Percentiles rank a stretch among this genome's conserved stretches.
Evolutionary conservation across 2,329 filamentous ascomycete genomes (phyloP).

Genomic region (Fusarium torulosum): DNA sequence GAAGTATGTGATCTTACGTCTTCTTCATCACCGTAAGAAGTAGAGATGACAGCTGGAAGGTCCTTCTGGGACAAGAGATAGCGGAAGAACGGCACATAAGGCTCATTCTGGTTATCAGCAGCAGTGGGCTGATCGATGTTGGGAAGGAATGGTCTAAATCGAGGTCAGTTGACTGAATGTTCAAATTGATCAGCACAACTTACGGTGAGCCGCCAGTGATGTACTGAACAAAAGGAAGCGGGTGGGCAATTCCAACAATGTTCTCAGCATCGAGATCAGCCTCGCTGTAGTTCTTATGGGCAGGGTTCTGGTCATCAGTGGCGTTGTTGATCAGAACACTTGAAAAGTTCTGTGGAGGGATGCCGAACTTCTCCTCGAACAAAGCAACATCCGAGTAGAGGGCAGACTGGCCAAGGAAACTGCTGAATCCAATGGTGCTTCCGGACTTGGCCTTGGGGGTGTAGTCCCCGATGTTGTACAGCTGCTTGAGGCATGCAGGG

Average conservation of each 20-base stretch:
- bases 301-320: constrained; percentile 33
- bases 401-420: constrained; percentile 29
- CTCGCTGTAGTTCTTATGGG: constrained; percentile 1
- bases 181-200: accelerated
- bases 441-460: constrained; percentile 21
- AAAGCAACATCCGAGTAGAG: constrained; percentile 26
- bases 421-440: constrained; percentile 33
- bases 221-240: constrained; percentile 35
- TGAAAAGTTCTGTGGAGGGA: constrained; percentile 28
- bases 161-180: accelerated
- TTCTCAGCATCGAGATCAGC: constrained; percentile 33
- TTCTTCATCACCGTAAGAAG: constrained; percentile 29
- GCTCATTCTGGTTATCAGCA: constrained; percentile 30
- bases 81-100: constrained; percentile 25
- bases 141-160: constrained; percentile 17
- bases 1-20: neutral
- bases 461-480: constrained; percentile 36
- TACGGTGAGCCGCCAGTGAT: constrained; percentile 33
- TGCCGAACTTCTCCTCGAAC: constrained; percentile 32
- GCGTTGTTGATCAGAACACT: constrained; percentile 26
- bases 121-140: constrained; percentile 30
- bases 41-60: constrained; percentile 21
- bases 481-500: constrained; percentile 31
- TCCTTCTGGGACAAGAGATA: constrained; percentile 20
- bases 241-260: constrained; percentile 34